Conservation (phyloP, 2,329 filamentous ascomycete genomes). For the Exophiala sp. region DNA sequence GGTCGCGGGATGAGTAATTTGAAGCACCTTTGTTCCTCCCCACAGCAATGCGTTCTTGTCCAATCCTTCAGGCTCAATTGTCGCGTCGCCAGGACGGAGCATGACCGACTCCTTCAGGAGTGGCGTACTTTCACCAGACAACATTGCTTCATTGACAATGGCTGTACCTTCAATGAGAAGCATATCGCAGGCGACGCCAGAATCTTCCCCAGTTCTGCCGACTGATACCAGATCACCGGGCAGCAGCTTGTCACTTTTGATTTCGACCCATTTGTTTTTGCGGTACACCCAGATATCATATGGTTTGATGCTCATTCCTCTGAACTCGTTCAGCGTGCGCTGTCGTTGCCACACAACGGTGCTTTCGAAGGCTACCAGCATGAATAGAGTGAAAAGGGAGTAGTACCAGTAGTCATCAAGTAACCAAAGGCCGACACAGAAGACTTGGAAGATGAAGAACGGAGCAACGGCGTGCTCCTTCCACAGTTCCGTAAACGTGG, state of each 20-base stretch:
- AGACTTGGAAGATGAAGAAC: slow-evolving; percentile 99
- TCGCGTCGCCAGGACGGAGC: slow-evolving; percentile 75
- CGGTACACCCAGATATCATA: slow-evolving; percentile 92
- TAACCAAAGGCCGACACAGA: slow-evolving; percentile 98
- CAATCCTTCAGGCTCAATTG: slow-evolving; percentile 80
- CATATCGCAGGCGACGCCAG: slow-evolving; percentile 96
- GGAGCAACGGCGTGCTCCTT: slow-evolving; percentile 97
- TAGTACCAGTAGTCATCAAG: slow-evolving; percentile 99
- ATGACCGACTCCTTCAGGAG: slow-evolving; percentile 94
- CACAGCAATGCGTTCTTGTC: slow-evolving; percentile 97
- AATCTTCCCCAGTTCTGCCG: slow-evolving; percentile 90
- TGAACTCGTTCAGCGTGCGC: slow-evolving; percentile 91
- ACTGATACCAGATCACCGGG: slow-evolving; percentile 93
- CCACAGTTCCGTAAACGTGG: slow-evolving; percentile 92
- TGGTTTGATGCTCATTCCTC: slow-evolving; percentile 98
- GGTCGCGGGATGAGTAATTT: slow-evolving; percentile 81
- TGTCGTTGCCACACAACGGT: slow-evolving; percentile 99
- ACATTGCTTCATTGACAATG: slow-evolving; percentile 99
- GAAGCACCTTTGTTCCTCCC: slow-evolving; percentile 95
- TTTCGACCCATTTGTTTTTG: slow-evolving; percentile 80
- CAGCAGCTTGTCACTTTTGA: slow-evolving; percentile 84
- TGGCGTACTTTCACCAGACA: slow-evolving; percentile 96
- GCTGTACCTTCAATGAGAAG: slow-evolving; percentile 88
- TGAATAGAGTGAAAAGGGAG: slow-evolving; percentile 96
- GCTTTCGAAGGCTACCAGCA: slow-evolving; percentile 96